These are phyloP conservation scores for Suillus placidus DNA, from an alignment of 768 basidiomycete genomes.

Conservation along the genomic window DNA sequence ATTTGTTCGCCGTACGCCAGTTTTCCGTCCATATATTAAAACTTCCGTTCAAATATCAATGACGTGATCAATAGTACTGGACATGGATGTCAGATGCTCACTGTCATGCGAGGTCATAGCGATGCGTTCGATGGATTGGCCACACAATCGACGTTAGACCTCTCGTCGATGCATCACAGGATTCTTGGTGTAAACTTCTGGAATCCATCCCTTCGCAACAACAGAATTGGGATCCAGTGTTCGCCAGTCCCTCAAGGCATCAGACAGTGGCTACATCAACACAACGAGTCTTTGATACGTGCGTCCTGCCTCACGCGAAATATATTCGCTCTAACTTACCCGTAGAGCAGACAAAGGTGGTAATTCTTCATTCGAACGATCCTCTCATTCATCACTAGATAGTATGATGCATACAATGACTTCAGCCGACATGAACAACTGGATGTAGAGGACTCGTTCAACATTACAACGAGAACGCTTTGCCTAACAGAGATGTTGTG, in stretches of 20 bases:
- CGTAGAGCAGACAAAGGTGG: not conserved
- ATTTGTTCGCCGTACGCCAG: not conserved
- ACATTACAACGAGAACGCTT: not conserved
- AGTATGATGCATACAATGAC: not conserved
- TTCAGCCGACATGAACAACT: not conserved
- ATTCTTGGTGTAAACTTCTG: not conserved
- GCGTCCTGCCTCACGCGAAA: not conserved
- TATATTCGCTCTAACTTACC: not conserved
- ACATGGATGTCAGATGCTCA: not conserved
- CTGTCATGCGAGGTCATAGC: not conserved
- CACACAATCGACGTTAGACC: not conserved
- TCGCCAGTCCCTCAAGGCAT: not conserved
- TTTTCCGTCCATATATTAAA: not conserved
- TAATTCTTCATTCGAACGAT: not conserved
- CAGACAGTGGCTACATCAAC: not conserved
- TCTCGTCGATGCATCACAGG: not conserved
- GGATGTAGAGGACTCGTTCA: not conserved
- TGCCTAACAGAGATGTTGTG: not conserved
- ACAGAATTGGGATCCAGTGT: too few relatives aligned
- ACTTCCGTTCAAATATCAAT: not conserved
- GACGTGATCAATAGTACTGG: not conserved
- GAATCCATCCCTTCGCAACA: not conserved
- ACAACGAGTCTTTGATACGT: not conserved
- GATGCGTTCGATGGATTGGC: not conserved
- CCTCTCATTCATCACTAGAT: not conserved